phyloP scores from a whole-genome alignment of 2,329 filamentous ascomycete species.

The Claviceps spartinae region DNA sequence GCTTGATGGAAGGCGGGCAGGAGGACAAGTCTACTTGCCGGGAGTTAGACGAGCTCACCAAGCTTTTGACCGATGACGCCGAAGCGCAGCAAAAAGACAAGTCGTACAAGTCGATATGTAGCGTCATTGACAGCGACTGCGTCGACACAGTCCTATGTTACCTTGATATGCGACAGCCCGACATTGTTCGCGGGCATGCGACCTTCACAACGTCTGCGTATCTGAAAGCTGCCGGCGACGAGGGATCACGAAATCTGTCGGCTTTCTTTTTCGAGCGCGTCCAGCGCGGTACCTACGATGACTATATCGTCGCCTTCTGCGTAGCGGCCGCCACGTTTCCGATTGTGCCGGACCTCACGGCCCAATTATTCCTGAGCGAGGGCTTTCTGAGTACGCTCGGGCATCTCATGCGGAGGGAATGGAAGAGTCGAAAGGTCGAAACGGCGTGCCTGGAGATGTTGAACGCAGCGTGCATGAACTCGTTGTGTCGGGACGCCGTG shows the following conservation, averaged over 20 bases:
- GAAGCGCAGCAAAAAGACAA: conserved; percentile 30
- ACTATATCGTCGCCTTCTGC: conserved; percentile 83
- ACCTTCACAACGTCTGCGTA: conserved; percentile 73
- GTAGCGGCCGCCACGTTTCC: conserved; percentile 84
- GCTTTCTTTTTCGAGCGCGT: conserved; percentile 64
- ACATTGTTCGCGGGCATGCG: conserved; percentile 64
- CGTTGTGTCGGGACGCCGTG: conserved; percentile 68
- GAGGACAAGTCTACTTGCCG: conserved; percentile 60
- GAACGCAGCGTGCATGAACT: conserved; percentile 81
- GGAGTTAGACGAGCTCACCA: conserved; percentile 45
- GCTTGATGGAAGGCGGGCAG: conserved; percentile 79
- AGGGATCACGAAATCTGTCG: conserved; percentile 55
- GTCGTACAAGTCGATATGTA: conserved; percentile 35
- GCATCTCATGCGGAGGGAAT: conserved; percentile 62
- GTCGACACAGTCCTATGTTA: conserved; percentile 78
- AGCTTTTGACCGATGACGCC: conserved; percentile 43
- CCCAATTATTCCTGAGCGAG: conserved; percentile 73
- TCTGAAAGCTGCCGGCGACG: conserved; percentile 60
- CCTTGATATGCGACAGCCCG: conserved; percentile 69
- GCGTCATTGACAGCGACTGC: conserved; percentile 57
- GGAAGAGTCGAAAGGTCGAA: conserved; percentile 77
- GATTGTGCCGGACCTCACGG: conserved; percentile 60
- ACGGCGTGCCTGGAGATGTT: conserved; percentile 78
- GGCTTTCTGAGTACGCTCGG: conserved; percentile 71
- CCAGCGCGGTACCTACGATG: conserved; percentile 65